Evolutionary conservation across 495 filamentous ascomycete species (phyloP).

Genomic region (Penicillium simplicissimum): DNA sequence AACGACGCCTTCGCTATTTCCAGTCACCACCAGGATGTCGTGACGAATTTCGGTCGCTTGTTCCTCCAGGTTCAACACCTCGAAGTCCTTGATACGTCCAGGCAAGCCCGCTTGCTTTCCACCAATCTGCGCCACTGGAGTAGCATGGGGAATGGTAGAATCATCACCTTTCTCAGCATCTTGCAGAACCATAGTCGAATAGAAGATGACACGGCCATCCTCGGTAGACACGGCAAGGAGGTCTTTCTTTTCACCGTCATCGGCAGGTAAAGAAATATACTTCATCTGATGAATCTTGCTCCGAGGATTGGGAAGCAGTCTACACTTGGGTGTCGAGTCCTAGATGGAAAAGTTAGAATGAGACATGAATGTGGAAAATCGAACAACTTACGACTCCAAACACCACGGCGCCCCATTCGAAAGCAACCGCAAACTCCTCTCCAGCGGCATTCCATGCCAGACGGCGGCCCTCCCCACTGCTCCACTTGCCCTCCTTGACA

Average conservation of each 20-base stretch:
- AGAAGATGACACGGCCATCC: conserved; percentile 87
- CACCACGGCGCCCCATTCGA: conserved; percentile 81
- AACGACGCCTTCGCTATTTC: conserved; percentile 77
- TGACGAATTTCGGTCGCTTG: conserved; percentile 36
- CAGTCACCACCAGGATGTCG: conserved; percentile 65
- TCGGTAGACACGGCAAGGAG: conserved; percentile 85
- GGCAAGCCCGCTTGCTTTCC: conserved; percentile 65
- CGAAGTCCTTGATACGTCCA: conserved; percentile 87
- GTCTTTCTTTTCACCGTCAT: conserved; percentile 42
- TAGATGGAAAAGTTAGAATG: conserved; percentile 26
- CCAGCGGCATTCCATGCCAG: conserved; percentile 76
- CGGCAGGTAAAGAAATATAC: conserved; percentile 58
- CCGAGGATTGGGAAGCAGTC: conserved; percentile 62
- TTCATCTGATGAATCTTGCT: conserved; percentile 82
- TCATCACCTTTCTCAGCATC: conserved; percentile 33
- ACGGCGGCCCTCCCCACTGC: conserved; percentile 77
- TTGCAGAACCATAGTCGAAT: conserved; percentile 58
- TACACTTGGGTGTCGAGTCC: conserved; percentile 77
- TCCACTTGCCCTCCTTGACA: conserved; percentile 73
- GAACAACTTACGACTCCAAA: conserved; percentile 70
- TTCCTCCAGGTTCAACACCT: conserved; percentile 52
- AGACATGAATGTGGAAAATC: neutral
- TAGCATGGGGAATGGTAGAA: conserved; percentile 47
- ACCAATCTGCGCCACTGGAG: conserved; percentile 74
- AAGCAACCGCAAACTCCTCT: conserved; percentile 85